phyloP scores from a whole-genome alignment of 495 filamentous ascomycete species.

The Penicillium cataractarum region DNA sequence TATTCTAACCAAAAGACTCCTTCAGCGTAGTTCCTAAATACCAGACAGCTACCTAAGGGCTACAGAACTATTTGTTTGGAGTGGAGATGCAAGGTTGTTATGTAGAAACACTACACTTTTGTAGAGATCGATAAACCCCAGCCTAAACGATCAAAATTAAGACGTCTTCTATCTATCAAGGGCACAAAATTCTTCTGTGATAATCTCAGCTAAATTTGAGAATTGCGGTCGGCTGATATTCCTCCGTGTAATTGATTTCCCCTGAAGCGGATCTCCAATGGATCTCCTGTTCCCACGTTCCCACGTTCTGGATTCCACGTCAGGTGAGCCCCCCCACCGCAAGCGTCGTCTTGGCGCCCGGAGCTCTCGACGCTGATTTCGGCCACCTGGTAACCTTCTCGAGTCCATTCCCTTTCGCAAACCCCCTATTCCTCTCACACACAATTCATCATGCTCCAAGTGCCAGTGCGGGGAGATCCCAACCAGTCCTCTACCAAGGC shows the following conservation, averaged over 20 bases:
- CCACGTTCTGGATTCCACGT: conserved; percentile 17
- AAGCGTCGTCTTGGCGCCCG: conserved; percentile 33
- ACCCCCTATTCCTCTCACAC: conserved; percentile 10
- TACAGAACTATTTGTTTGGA: not conserved
- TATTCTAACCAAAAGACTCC: not conserved
- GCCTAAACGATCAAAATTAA: not conserved
- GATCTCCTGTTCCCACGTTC: conserved; percentile 1
- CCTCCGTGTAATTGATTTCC: not conserved
- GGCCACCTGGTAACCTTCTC: conserved; percentile 22
- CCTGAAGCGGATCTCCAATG: conserved; percentile 1
- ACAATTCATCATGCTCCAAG: conserved; percentile 47
- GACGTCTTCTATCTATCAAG: too few species aligned
- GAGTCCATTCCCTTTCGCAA: conserved; percentile 6
- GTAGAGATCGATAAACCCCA: not conserved
- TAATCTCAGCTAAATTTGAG: not conserved
- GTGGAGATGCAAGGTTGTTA: not conserved
- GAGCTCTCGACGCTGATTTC: conserved; percentile 24
- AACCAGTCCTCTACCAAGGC: conserved; percentile 66
- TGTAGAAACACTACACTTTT: not conserved
- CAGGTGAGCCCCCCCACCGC: conserved; percentile 32
- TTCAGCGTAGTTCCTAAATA: not conserved
- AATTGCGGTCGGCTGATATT: not conserved
- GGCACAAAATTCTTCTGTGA: too few species aligned
- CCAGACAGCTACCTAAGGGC: too few species aligned
- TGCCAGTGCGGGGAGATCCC: conserved; percentile 50